Percentiles rank a stretch among this genome's conserved stretches.
These are phyloP conservation scores for Linderniella brevidens DNA, from an alignment of 257 asterid genomes.

Conservation along the genomic window DNA sequence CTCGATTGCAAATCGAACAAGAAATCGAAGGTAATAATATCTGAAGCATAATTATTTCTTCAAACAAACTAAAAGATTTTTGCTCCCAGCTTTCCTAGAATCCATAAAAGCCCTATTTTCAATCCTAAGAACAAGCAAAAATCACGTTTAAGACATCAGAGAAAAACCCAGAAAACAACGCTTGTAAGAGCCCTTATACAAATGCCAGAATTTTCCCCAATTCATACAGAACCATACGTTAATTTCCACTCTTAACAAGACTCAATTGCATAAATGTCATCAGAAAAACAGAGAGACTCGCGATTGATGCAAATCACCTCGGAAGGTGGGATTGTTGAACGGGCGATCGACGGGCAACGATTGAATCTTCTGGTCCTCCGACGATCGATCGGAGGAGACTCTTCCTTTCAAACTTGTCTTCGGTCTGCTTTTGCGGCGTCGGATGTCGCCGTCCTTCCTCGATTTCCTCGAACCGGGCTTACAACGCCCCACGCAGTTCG, in stretches of 20 bases:
- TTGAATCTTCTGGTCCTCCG: slow-evolving; percentile 30
- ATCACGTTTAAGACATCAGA: no score
- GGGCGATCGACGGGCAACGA: slow-evolving; percentile 53
- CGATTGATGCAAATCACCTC: slow-evolving; percentile 24
- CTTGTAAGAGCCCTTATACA: no score
- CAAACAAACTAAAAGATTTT: no score
- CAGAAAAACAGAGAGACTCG: not conserved
- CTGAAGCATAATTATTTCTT: no score
- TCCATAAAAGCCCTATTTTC: no score
- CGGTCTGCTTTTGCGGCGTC: slow-evolving; percentile 22
- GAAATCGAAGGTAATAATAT: no score
- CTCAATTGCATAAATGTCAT: not conserved
- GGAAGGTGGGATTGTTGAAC: slow-evolving; percentile 30
- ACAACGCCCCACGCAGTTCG: slow-evolving; percentile 39
- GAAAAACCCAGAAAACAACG: no score
- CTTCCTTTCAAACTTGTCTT: slow-evolving; percentile 24
- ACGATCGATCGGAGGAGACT: slow-evolving; percentile 39
- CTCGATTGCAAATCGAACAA: no score
- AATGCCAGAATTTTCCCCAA: no score
- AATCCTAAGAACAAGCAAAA: no score
- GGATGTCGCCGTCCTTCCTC: slow-evolving; percentile 11
- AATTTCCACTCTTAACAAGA: not conserved
- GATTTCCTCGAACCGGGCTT: slow-evolving; percentile 28
- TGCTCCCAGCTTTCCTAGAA: no score
- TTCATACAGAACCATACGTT: no score